These are phyloP conservation scores for Boletus vinaceobasis DNA, from an alignment of 768 basidiomycete genomes.

Conservation along the genomic window DNA sequence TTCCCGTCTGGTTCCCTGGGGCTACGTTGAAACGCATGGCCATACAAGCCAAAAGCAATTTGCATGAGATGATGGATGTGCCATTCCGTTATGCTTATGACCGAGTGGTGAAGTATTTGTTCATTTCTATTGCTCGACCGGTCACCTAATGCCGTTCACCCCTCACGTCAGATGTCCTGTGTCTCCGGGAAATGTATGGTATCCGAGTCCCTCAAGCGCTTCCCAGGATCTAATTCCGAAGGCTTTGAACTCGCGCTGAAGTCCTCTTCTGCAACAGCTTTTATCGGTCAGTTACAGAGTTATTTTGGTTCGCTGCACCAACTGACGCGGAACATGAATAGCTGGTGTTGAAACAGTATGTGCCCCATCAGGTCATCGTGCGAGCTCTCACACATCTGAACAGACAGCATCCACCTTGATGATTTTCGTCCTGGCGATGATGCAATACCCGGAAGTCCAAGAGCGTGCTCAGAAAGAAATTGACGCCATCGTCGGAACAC, in stretches of 20 bases:
- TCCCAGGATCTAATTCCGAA: constrained; percentile 13
- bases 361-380: background rate
- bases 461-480: constrained; percentile 34
- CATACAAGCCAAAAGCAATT: constrained; percentile 25
- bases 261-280: constrained; percentile 31
- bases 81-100: constrained; percentile 30
- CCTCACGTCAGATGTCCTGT: constrained; percentile 13
- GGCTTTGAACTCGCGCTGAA: constrained; percentile 29
- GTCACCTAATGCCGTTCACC: background rate
- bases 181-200: constrained; percentile 29
- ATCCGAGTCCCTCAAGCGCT: constrained; percentile 28
- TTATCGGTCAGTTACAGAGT: constrained; percentile 24
- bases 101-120: constrained; percentile 16
- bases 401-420: constrained; percentile 33
- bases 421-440: constrained; percentile 35
- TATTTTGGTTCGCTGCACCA: background rate
- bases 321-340: constrained; percentile 9
- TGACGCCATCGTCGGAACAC: constrained; percentile 28
- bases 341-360: constrained; percentile 32
- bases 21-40: constrained; percentile 32
- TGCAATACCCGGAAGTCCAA: constrained; percentile 33
- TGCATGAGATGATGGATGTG: constrained; percentile 27
- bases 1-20: constrained; percentile 36
- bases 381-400: background rate
- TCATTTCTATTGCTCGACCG: background rate